These are phyloP conservation scores for Aspergillus tubingensis DNA, from an alignment of 2,329 filamentous ascomycete species.

Conservation along the genomic window DNA sequence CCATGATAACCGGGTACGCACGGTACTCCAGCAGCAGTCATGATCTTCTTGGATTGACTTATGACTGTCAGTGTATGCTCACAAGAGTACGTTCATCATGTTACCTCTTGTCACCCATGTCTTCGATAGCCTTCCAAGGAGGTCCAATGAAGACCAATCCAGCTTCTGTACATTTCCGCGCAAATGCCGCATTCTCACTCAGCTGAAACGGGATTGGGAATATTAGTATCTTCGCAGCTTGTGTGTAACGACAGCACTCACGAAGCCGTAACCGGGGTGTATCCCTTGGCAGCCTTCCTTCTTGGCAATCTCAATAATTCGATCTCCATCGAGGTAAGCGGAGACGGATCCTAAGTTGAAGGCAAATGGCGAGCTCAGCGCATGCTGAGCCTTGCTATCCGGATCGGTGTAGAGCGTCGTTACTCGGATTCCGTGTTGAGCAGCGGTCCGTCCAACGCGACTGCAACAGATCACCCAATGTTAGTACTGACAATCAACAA, in stretches of 20 bases:
- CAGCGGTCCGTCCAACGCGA: constrained; percentile 84
- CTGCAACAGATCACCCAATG: constrained; percentile 32
- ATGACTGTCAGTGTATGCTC: not conserved
- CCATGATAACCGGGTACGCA: constrained; percentile 98
- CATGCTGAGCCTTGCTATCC: constrained; percentile 84
- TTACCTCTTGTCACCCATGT: constrained; percentile 88
- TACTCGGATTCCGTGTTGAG: constrained; percentile 84
- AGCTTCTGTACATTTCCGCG: constrained; percentile 81
- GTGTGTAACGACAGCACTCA: constrained; percentile 34
- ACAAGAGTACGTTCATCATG: not conserved
- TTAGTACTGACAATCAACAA: constrained; percentile 6
- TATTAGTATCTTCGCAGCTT: constrained; percentile 4
- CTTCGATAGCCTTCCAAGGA: constrained; percentile 71
- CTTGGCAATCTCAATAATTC: constrained; percentile 86
- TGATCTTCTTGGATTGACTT: constrained; percentile 86
- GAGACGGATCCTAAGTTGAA: constrained; percentile 80
- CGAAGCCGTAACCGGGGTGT: constrained; percentile 92
- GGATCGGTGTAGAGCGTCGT: constrained; percentile 95
- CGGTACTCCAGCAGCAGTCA: constrained; percentile 90
- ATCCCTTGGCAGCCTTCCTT: constrained; percentile 84
- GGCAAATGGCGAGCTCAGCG: constrained; percentile 77
- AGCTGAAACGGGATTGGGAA: constrained; percentile 46
- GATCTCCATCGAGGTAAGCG: constrained; percentile 89
- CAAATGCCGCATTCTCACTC: constrained; percentile 91
- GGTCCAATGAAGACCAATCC: constrained; percentile 95